Conservation (phyloP, 2,329 filamentous ascomycete species). For the Xylaria sp. region DNA sequence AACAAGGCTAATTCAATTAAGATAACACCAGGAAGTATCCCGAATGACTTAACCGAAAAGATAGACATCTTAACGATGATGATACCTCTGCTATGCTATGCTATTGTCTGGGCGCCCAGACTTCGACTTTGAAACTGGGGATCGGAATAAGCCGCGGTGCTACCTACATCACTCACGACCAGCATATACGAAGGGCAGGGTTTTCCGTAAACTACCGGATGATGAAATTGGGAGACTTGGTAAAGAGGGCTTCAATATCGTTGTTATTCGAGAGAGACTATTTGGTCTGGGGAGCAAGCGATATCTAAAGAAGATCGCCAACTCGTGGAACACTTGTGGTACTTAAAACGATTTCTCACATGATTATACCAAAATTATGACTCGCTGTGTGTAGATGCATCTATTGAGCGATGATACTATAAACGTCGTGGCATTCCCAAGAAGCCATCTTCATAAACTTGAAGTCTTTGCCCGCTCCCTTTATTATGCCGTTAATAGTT, state of each 20-base stretch:
- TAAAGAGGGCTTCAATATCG: not conserved
- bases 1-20: not conserved
- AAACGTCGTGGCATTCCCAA: not conserved
- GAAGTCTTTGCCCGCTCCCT: not conserved
- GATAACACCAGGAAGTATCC: no score
- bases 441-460: not conserved
- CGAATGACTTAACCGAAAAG: no score
- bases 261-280: not conserved
- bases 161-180: not conserved
- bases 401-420: not conserved
- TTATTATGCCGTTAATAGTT: not conserved
- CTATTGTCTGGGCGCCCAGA: not conserved
- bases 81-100: no score
- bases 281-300: not conserved
- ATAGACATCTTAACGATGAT: no score
- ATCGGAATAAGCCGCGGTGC: not conserved
- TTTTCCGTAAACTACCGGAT: not conserved
- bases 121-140: not conserved
- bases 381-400: no score
- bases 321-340: no score
- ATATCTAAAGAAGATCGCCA: no score
- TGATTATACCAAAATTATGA: no score
- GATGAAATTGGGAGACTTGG: not conserved
- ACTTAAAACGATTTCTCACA: no score
- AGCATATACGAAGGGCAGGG: not conserved